These are phyloP conservation scores for Salix arbutifolia DNA, from an alignment of 345 rosid species.

Conservation along the genomic window DNA sequence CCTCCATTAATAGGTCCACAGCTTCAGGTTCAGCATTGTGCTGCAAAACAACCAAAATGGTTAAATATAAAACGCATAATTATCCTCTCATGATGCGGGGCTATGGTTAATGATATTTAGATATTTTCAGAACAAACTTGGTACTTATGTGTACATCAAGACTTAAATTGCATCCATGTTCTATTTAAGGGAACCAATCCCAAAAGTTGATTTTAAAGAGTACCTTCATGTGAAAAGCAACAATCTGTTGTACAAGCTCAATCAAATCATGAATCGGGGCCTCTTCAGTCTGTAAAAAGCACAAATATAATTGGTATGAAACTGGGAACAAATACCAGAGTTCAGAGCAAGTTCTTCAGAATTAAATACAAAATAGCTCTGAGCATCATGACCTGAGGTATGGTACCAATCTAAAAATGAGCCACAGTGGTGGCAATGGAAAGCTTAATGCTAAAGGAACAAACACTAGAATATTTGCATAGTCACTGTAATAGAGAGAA, in stretches of 20 bases:
- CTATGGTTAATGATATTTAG: not conserved
- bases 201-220: not conserved
- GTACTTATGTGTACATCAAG: not conserved
- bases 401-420: not conserved
- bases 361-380: not conserved
- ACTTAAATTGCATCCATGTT: not conserved
- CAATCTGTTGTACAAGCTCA: constrained; percentile 82
- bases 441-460: not conserved
- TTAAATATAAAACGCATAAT: constrained; percentile 1
- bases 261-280: constrained; percentile 57
- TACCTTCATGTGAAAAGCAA: constrained; percentile 96
- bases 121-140: not conserved
- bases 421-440: not conserved
- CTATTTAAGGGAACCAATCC: not conserved
- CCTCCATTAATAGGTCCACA: constrained; percentile 96
- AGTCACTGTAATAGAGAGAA: not conserved
- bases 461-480: not conserved
- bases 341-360: not conserved
- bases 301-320: constrained; percentile 12
- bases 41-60: constrained; percentile 35
- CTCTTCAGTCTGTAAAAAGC: constrained; percentile 56
- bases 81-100: not conserved
- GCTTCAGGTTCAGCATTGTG: constrained; percentile 99
- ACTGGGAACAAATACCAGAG: not conserved
- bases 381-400: not conserved